Evolutionary conservation across 2,329 filamentous ascomycete genomes (phyloP), one percentile per base, ranked within the genome.

Genomic region (Fusarium sp.): DNA sequence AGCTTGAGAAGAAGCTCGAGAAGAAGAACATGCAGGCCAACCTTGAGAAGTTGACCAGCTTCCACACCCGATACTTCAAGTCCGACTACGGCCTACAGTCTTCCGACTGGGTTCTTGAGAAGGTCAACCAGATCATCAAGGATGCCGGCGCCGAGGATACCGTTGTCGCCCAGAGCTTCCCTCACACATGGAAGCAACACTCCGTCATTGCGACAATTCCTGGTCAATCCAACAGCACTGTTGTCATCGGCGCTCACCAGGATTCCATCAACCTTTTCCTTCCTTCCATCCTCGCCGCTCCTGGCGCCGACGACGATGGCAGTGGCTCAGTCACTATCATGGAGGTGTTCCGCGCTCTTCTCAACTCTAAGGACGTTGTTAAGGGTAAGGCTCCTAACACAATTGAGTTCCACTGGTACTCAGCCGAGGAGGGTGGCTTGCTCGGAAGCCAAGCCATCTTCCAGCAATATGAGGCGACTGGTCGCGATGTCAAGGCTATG

Each of bases 321-420:
- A 94, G 92, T 72, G 94, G 94, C 60, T 96, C 94, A 3, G 93
- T 98, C 21, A 98, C 95, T 12, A 98, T 97, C 72, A 88, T 98
- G 55, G 95, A 99, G 81, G 93, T 94, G 5, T 88, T 99, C 76
- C 89, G 93, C 37, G 91, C 93, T 45, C 86, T 98, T 10, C 86
- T 98, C 59, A 87, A 88, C 72, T 91, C 91, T n/a, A 81, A 90
- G 66, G 87, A 90, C 54, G 86, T 97, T 63, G 81, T 90, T 40
- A 82, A 86, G 53, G 93, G 93, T 68, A 88, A 93, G 70, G 90
- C 90, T 6, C 81, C 88, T 63, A 98, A 98, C 82, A 97, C 93
- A 1, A 85, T 99, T 72, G 95, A 98, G 82, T 98, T 98, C 80
- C 94, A 98, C 82, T 97, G 93, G 93, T 97, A 97, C 83, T 93